A percentile compares a stretch with the other conserved stretches of the same genome.
Evolutionary conservation across 345 rosid species (phyloP).

Genomic region (Triadica sebifera): DNA sequence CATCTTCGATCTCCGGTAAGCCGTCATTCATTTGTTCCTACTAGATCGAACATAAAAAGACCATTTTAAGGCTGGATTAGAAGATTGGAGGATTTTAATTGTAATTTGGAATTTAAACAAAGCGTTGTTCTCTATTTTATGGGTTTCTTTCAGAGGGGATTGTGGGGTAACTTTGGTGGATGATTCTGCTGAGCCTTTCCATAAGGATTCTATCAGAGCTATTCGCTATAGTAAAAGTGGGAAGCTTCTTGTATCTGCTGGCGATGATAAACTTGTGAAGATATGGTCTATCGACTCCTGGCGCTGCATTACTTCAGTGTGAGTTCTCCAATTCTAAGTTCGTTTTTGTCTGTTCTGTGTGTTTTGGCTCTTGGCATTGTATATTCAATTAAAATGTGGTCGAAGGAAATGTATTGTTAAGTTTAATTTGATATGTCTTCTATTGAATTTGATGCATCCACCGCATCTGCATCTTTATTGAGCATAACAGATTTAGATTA

Average conservation of each 20-base stretch:
- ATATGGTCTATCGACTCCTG: conserved; percentile 80
- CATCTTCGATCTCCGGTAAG: conserved; percentile 68
- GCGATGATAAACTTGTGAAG: conserved; percentile 90
- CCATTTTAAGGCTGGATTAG: neutral
- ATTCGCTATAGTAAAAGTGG: conserved; percentile 65
- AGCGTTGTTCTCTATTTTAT: neutral
- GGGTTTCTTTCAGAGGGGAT: conserved; percentile 42
- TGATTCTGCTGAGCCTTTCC: conserved; percentile 53
- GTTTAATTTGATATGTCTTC: no score
- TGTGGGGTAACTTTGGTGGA: conserved; percentile 55
- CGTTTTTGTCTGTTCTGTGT: neutral
- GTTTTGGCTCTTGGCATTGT: neutral
- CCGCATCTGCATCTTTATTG: neutral
- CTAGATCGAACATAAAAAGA: neutral
- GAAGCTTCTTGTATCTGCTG: conserved; percentile 79
- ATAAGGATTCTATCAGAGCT: conserved; percentile 77
- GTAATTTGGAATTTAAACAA: neutral
- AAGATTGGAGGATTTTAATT: neutral
- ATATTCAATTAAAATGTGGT: neutral
- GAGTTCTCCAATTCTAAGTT: conserved; percentile 25
- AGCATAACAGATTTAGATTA: neutral
- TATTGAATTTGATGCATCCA: neutral
- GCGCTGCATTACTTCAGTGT: conserved; percentile 68
- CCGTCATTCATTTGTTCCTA: neutral
- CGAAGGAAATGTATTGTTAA: neutral